phyloP scores from a whole-genome alignment of 2,329 filamentous ascomycete genomes.

The Nigrospora oryzae region DNA sequence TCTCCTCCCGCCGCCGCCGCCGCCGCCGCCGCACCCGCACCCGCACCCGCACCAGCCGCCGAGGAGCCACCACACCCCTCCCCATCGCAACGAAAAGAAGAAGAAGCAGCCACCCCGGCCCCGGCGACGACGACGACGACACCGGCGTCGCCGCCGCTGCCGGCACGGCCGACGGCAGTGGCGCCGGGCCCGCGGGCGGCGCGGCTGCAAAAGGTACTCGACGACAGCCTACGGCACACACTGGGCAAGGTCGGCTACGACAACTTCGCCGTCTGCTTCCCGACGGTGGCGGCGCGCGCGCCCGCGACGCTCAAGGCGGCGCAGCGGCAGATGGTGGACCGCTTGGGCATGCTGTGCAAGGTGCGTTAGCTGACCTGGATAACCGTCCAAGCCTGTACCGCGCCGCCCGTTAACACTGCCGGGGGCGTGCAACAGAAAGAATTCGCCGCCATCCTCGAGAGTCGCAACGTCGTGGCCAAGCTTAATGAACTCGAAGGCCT shows the following conservation, averaged over 20 bases:
- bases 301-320: constrained; percentile 43
- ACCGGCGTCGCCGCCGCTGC: constrained; percentile 28
- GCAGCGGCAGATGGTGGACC: constrained; percentile 49
- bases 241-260: constrained; percentile 46
- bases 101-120: constrained; percentile 18
- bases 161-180: constrained; percentile 29
- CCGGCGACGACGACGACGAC: constrained; percentile 15
- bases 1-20: too few species aligned
- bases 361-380: constrained; percentile 19
- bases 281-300: constrained; percentile 44
- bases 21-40: too few species aligned
- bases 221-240: constrained; percentile 41
- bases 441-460: constrained; percentile 45
- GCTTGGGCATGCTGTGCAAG: constrained; percentile 44
- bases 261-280: constrained; percentile 54
- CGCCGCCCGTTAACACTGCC: too few species aligned
- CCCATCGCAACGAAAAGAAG: neutral
- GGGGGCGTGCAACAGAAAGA: constrained; percentile 31
- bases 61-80: too few species aligned
- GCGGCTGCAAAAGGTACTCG: constrained; percentile 46
- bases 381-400: too few species aligned
- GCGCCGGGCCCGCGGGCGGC: constrained; percentile 49
- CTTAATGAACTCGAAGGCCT: constrained; percentile 53
- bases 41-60: too few species aligned
- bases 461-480: constrained; percentile 43